Base-by-base conservation (phyloP, 768 basidiomycete genomes). In the Rhizopogon rudus region DNA sequence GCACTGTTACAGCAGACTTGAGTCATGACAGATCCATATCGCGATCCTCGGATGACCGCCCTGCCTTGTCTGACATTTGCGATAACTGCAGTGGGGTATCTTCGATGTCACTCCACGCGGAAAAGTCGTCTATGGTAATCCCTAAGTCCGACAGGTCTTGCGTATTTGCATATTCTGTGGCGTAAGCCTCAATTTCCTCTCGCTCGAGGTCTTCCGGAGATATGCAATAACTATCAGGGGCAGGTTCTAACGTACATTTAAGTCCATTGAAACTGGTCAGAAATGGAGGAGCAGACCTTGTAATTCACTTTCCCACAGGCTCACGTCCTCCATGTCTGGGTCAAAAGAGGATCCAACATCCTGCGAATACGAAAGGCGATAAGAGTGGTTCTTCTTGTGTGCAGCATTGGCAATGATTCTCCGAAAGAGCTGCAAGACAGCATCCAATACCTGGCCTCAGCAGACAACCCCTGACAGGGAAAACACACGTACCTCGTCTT, bases 261-360 rank as follows among this genome's bases (percentile, higher is more conserved):
- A 51, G 29, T 3, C 13, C n/a, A 29, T 31, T 25, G 29, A 35
- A 16, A 8, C 14, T 14, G 5, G 22, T 37, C 42, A 33, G 22
- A 28, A 63, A 45, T 12, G 57, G 33, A 40, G 17, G 20, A 37
- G 53, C 69, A 54, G 54, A 77, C 85, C 77, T 60, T 61, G 63
- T 4, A 87, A 63, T 44, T 81, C 81, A 29, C 68, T 61, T 65
- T 88, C 87, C 87, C 86, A 88, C n/a, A 66, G 63, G 20, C 61
- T 70, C 4, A 80, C 66, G 54, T 88, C 86, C 35, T 90, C 86
- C 63, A 88, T 69, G 64, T 82, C 81, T 5, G 88, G 88, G 64
- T 90, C 88, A 55, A 88, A 81, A 1, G 88, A 89, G 14, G 86
- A 87, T 5, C 88, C 88, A 3, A 90, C 87, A 55, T 88, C 86